Base-by-base conservation (phyloP, 495 filamentous ascomycete species). In the Acidomyces sp. region DNA sequence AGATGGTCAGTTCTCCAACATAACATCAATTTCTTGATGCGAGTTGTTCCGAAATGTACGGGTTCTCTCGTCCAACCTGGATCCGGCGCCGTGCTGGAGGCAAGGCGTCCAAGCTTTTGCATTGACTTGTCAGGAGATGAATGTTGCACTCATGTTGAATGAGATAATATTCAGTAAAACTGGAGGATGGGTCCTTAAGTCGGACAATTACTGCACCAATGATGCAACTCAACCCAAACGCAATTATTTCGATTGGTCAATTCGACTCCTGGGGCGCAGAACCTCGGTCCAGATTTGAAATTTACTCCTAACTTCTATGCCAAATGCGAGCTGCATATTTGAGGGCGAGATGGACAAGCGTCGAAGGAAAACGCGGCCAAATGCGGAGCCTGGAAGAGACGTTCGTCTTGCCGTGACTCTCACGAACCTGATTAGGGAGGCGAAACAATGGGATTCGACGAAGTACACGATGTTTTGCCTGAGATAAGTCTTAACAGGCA, bases 71-170 rank as follows among this genome's bases (percentile, higher is more conserved):
- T 85, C 84, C 0, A 96, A 94, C 52, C 69, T 85, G 7, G 82
- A 94, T 49, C 86, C 88, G 0, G 68, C 71, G 1, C 63, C 75
- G 23, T 87, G 85, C 65, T 95, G 88, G 88, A 67, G 82, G 2
- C 77, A 82, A 44, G 88, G 88, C 7, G 81, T 90, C 3, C 88
- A 96, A 62, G 77, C 94, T 31, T 85, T 92, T 0, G 88, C 88
- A 1, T 66, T 95, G 28, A 96, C 95, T 60, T 96, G 88, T 87
- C 88, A 96, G 52, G 78, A 77, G 39, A 75, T 76, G 53, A 88
- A 95, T 53, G 77, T 79, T 41, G 87, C 84, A 10, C 92, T 85
- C 80, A 95, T 95, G 88, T 71, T 94, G 1, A 94, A 94, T 53
- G 75, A 85, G 52, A 88, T 74, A 41, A 88, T 95, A 85, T 96